A percentile compares a stretch with the other conserved stretches of the same genome.
Evolutionary conservation across 768 basidiomycete genomes (phyloP).

Genomic region (Leccinum sublutescens): DNA sequence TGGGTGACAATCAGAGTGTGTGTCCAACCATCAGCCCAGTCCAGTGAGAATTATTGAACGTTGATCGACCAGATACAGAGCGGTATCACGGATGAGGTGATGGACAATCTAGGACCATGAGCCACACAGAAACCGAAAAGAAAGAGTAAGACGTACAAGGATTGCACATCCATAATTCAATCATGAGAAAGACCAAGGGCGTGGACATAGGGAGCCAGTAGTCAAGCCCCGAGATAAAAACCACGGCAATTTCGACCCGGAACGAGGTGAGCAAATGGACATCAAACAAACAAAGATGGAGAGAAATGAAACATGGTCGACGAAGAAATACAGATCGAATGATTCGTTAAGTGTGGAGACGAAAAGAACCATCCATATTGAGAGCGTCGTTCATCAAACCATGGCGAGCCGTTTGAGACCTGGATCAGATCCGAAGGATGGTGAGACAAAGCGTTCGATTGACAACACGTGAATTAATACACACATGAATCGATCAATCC

Average conservation of each 20-base stretch:
- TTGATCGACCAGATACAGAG: neutral
- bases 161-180: neutral
- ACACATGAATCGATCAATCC: neutral
- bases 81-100: neutral
- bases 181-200: neutral
- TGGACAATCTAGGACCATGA: constrained; percentile 11
- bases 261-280: neutral
- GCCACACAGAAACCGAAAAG: neutral
- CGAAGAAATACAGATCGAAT: neutral
- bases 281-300: neutral
- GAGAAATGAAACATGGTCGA: neutral
- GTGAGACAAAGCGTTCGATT: neutral
- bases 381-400: constrained; percentile 2
- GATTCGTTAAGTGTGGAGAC: neutral
- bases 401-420: neutral
- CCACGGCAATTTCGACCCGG: neutral
- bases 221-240: neutral
- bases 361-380: neutral
- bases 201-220: constrained; percentile 1
- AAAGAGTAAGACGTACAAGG: constrained; percentile 8
- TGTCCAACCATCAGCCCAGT: neutral
- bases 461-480: neutral
- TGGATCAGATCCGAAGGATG: constrained; percentile 2
- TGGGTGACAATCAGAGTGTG: neutral
- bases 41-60: neutral